A percentile compares a stretch with the other conserved stretches of the same genome.
Conservation (phyloP, 2,329 filamentous ascomycete genomes). For the Periglandula ipomoeae region DNA sequence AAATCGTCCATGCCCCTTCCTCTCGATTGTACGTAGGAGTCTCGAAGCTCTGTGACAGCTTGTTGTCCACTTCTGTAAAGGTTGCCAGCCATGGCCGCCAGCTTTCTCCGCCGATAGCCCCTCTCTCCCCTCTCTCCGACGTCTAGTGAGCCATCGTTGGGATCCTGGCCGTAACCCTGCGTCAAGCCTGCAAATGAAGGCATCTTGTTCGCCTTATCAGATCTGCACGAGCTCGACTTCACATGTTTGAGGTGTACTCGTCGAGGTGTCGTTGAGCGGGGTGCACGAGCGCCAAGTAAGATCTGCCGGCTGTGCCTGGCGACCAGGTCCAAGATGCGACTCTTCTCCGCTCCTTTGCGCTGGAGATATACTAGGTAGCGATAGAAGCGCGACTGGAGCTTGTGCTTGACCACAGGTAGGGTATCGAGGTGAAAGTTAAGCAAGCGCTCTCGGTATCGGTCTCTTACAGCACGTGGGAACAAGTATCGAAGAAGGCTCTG, state of each 20-base stretch:
- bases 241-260: constrained; percentile 20
- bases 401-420: constrained; percentile 60
- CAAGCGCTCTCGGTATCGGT: constrained; percentile 56
- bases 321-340: constrained; percentile 34
- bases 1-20: constrained; percentile 21
- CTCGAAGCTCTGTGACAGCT: constrained; percentile 49
- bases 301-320: constrained; percentile 34
- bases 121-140: constrained; percentile 37
- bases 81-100: constrained; percentile 55
- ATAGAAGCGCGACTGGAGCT: constrained; percentile 69
- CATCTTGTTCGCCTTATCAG: constrained; percentile 19
- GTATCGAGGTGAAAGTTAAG: constrained; percentile 66
- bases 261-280: background rate
- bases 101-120: constrained; percentile 66
- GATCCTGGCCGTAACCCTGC: constrained; percentile 19
- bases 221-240: constrained; percentile 21
- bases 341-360: constrained; percentile 40
- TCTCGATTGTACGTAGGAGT: constrained; percentile 48
- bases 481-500: constrained; percentile 54
- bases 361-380: constrained; percentile 60
- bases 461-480: constrained; percentile 53
- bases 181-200: constrained; percentile 15
- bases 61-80: constrained; percentile 47
- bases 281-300: constrained; percentile 26
- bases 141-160: constrained; percentile 18